These are phyloP conservation scores for Dioszegia hungarica DNA, from an alignment of 768 basidiomycete species.

Conservation along the genomic window DNA sequence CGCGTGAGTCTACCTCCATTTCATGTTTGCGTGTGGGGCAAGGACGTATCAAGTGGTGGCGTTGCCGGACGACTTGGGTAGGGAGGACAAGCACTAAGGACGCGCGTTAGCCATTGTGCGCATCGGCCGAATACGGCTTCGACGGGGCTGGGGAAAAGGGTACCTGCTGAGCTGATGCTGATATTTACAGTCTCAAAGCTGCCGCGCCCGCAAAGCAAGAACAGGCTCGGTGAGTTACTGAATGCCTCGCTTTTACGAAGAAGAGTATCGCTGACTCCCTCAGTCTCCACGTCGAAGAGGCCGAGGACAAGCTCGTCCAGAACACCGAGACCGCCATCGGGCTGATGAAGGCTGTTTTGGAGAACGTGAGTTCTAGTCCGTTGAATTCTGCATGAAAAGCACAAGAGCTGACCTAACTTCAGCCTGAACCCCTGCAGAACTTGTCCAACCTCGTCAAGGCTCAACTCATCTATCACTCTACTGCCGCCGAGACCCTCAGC, in stretches of 20 bases:
- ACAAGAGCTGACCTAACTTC: slow-evolving; percentile 9
- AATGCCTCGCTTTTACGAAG: background rate
- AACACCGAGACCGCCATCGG: slow-evolving; percentile 97
- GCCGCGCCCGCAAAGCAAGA: slow-evolving; percentile 74
- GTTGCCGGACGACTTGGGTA: too few species aligned
- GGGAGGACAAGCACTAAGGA: background rate
- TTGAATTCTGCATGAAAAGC: background rate
- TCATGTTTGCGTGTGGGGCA: too few species aligned
- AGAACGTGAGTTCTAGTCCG: slow-evolving; percentile 69
- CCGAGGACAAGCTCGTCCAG: slow-evolving; percentile 84
- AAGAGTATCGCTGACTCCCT: background rate
- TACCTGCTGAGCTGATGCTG: too few species aligned
- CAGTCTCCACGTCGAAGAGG: slow-evolving; percentile 60
- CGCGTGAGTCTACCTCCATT: slow-evolving; percentile 30
- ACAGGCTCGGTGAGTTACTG: slow-evolving; percentile 62
- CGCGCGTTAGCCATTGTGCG: too few species aligned
- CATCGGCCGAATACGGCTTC: too few species aligned
- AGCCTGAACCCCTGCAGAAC: slow-evolving; percentile 96
- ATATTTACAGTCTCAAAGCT: slow-evolving; percentile 78
- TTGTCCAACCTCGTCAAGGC: slow-evolving; percentile 87
- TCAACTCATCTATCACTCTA: slow-evolving; percentile 55
- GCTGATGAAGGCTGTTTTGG: slow-evolving; percentile 95
- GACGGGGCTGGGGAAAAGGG: too few species aligned
- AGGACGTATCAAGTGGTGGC: too few species aligned
- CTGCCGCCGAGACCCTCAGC: slow-evolving; percentile 50